Base-by-base conservation (phyloP, 495 filamentous ascomycete genomes). In the Penicillium lividum region DNA sequence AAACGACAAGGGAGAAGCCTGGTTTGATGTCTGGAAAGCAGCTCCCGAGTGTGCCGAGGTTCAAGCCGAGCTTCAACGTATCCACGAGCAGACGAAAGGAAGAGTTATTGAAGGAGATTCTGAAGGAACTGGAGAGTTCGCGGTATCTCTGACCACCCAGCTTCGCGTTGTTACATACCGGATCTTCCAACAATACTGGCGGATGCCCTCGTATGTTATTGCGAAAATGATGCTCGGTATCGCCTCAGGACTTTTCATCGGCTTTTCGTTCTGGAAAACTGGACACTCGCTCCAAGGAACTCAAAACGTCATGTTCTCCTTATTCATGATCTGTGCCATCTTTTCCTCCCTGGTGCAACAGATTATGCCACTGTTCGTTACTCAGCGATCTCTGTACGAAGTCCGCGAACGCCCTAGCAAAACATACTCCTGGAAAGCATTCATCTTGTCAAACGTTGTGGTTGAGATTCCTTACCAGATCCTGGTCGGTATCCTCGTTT, bases 341-440 rank as follows among this genome's bases (percentile, higher is more conserved):
- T 60, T 60, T 34, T 28, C 33, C 30, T 40, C 47, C 0, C 4
- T 61, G 11, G 51, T 50, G 1, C 50, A 60, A 25, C 62, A 64
- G 50, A 54, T 54, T 7, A 54, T 44, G 6, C 51, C 51, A 4
- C 10, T 18, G 3, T 54, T 54, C 13, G 29, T 54, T 22, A n/a
- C 25, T 5, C 5, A 44, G 7, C 18, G 90, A 49, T 77, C 79
- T 2, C 77, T 93, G 0, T 95, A 91, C 68, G 90, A 94, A 68
- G 84, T 82, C n/a, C 87, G 90, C 22, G 91, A 95, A 73, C 84
- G 89, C 3, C 89, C 87, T 1, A 87, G 86, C 51, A 91, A 91
- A 68, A 84, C 86, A 2, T 95, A 93, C 68, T 76, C 80, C 47
- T 92, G 89, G 84, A 76, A 86, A 64, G 84, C 84, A 18, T 91